phyloP scores from a whole-genome alignment of 2,329 filamentous ascomycete species.

The Didymella lethalis region DNA sequence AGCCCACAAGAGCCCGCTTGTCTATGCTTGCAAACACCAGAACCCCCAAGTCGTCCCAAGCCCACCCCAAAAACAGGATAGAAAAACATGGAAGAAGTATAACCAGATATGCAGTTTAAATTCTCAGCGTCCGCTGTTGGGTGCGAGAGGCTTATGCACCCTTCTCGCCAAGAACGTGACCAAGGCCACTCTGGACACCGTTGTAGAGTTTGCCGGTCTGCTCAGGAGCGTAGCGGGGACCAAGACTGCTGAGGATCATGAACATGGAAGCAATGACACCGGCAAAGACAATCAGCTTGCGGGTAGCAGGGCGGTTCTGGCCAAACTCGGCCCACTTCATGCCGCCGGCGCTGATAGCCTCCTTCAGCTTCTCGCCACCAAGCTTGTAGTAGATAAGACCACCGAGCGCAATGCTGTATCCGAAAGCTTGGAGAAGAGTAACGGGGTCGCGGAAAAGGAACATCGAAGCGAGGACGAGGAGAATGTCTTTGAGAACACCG shows the following conservation, averaged over 20 bases:
- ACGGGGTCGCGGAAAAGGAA: conserved; percentile 81
- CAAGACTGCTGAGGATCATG: conserved; percentile 67
- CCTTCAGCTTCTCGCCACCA: conserved; percentile 81
- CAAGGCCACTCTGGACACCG: conserved; percentile 48
- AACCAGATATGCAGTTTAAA: conserved; percentile 22
- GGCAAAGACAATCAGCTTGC: conserved; percentile 77
- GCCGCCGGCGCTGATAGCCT: conserved; percentile 74
- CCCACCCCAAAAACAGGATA: conserved; percentile 35
- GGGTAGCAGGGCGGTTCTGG: conserved; percentile 74
- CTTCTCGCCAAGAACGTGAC: conserved; percentile 35
- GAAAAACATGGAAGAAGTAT: conserved; percentile 41
- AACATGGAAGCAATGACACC: conserved; percentile 70
- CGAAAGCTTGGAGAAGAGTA: conserved; percentile 78
- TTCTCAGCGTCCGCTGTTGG: conserved; percentile 11
- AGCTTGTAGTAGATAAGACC: conserved; percentile 90
- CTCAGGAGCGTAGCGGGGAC: conserved; percentile 50
- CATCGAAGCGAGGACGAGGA: conserved; percentile 81
- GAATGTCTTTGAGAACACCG: conserved; percentile 86
- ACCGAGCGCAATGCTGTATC: conserved; percentile 79
- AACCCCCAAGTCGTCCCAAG: conserved; percentile 21
- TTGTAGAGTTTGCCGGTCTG: conserved; percentile 45
- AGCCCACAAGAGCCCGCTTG: conserved; percentile 37
- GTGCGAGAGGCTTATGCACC: conserved; percentile 23
- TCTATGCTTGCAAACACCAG: conserved; percentile 47
- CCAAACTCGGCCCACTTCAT: conserved; percentile 90